Base-by-base conservation (phyloP, 129 eudicot genomes). In the Flaveria ramosissima region DNA sequence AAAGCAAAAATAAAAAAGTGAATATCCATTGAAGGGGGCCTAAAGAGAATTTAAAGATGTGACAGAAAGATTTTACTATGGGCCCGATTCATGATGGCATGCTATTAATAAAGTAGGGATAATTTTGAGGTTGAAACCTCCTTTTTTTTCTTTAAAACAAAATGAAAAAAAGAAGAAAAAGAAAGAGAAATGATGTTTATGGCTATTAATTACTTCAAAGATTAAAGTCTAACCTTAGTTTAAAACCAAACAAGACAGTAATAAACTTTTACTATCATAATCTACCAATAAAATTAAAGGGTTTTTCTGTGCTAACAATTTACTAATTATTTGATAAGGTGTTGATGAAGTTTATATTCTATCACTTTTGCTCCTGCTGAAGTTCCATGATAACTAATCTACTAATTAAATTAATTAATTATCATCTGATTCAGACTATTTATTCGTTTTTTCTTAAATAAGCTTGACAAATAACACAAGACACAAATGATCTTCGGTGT, bases 91-190 rank as follows among this genome's bases (percentile, higher is more conserved):
- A 82, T 77, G 57, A 86, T 89, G 83, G 45, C 79, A 71, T 75
- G 82, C 76, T 73, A 78, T 46, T 75, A 68, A 51, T 74, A 81
- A 82, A 81, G 91, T 64, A 20, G 42, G 84, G 86, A 86, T 86
- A 80, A 59, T 65, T 78, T 61, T 68, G 36, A 48, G 74, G 70
- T 74, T 59, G 75, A 59, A 74, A 70, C 77, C 59, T 77, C 60
- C 46, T 77, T 50, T 71, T 42, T 72, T 62, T 17, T 17, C 13
- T 16, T 9, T 43, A 60, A 59, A 61, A 41, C 30, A 26, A 74
- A 46, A 60, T 23, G 1, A 15, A 46, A 8, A 61, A 61, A 6
- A 27, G 0, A 2, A 2, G 0, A 26, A 26, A 27, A 4, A 27
- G 5, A 27, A 27, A 7, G 6, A 13, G 39, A 61, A 23, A 13